Evolutionary conservation across 2,329 filamentous ascomycete species (phyloP).

Genomic region (Aspergillus neoniger): DNA sequence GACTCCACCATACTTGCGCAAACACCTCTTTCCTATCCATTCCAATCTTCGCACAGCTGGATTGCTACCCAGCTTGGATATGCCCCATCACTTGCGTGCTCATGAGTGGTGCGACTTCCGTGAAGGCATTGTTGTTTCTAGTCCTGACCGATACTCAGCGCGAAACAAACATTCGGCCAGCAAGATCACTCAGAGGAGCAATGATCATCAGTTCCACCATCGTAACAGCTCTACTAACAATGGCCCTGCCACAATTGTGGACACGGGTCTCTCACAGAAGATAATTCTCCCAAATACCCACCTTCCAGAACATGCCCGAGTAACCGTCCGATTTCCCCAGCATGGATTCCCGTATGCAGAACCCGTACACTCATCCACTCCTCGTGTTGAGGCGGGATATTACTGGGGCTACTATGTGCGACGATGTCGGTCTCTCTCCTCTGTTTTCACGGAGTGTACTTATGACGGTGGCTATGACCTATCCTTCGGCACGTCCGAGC

Average conservation of each 20-base stretch:
- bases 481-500: neutral
- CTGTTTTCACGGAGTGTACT: slow-evolving; percentile 60
- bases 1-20: slow-evolving; percentile 78
- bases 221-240: neutral
- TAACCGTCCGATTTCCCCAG: neutral
- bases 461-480: neutral
- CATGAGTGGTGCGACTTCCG: slow-evolving; percentile 79
- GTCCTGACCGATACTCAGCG: neutral
- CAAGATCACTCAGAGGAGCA: neutral
- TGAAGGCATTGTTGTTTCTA: slow-evolving; percentile 67
- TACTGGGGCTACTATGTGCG: slow-evolving; percentile 84
- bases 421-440: slow-evolving; percentile 65
- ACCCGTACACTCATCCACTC: slow-evolving; percentile 67
- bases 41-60: slow-evolving; percentile 75
- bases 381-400: slow-evolving; percentile 74
- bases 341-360: slow-evolving; percentile 45
- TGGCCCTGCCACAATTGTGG: neutral
- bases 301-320: neutral
- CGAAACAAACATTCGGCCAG: neutral
- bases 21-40: slow-evolving; percentile 73
- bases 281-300: neutral
- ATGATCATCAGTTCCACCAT: neutral
- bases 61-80: slow-evolving; percentile 73
- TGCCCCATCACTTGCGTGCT: slow-evolving; percentile 77
- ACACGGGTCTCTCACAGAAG: neutral